Percentiles rank a stretch among this genome's conserved stretches.
These are phyloP conservation scores for Hanseniaspora vineae DNA, from an alignment of 805 yeast genomes.

Conservation along the genomic window DNA sequence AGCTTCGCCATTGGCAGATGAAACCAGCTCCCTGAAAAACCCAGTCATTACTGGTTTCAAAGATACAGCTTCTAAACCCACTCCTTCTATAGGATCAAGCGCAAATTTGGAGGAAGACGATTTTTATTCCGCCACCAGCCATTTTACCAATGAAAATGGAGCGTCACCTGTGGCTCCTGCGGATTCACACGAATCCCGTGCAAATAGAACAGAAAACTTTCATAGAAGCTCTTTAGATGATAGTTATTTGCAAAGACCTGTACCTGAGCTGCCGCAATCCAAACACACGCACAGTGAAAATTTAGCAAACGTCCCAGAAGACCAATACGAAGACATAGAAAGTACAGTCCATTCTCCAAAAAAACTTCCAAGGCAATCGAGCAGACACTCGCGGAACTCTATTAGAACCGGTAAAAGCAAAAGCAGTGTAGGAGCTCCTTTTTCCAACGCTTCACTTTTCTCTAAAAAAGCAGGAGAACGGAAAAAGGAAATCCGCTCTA, in stretches of 20 bases:
- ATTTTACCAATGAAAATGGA: constrained; percentile 5
- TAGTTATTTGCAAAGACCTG: constrained; percentile 13
- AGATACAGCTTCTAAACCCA: neutral
- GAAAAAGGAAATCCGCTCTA: constrained; percentile 10
- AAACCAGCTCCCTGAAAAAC: no score
- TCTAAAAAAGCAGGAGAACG: neutral
- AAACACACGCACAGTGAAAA: neutral
- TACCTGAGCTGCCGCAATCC: constrained; percentile 9
- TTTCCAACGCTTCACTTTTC: no score
- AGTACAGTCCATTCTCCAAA: neutral
- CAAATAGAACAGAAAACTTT: neutral
- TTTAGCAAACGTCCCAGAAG: neutral
- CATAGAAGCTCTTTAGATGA: constrained; percentile 6
- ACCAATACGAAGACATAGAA: neutral
- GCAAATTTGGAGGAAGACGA: constrained; percentile 1
- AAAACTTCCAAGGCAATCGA: neutral
- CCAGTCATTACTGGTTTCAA: no score
- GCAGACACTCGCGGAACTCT: neutral
- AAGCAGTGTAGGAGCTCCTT: neutral
- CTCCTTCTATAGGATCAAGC: neutral
- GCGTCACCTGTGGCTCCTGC: neutral
- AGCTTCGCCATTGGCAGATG: no score
- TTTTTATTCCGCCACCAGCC: constrained; percentile 17
- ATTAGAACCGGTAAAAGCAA: neutral
- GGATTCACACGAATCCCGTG: neutral